A percentile compares a stretch with the other conserved stretches of the same genome.
These are phyloP conservation scores for Lactifluus piperatus DNA, from an alignment of 768 basidiomycete species.

Conservation along the genomic window DNA sequence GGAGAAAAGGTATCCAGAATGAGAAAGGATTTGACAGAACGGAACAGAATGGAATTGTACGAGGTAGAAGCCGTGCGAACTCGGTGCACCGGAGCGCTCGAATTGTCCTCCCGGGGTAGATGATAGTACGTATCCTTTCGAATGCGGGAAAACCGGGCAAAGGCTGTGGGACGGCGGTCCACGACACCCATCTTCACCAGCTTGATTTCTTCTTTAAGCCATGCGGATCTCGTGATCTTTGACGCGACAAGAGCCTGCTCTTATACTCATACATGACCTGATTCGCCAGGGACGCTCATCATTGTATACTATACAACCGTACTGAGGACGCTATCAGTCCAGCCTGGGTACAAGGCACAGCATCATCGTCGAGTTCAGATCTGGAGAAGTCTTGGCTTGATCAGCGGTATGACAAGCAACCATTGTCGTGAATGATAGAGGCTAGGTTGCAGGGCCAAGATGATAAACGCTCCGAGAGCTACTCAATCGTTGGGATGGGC, in stretches of 20 bases:
- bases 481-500: neutral
- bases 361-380: neutral
- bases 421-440: neutral
- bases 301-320: neutral
- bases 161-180: neutral
- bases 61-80: neutral
- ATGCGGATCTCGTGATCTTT: slow-evolving; percentile 2
- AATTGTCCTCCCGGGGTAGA: neutral
- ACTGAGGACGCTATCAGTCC: slow-evolving; percentile 2
- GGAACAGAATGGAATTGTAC: slow-evolving; percentile 8
- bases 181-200: slow-evolving; percentile 2
- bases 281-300: slow-evolving; percentile 12
- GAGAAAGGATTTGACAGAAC: slow-evolving; percentile 1
- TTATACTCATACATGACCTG: neutral
- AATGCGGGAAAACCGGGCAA: neutral
- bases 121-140: slow-evolving; percentile 3
- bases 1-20: neutral
- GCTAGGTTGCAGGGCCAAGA: neutral
- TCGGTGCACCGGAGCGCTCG: slow-evolving; percentile 7
- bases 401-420: neutral
- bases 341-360: neutral
- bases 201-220: neutral
- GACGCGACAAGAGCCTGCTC: slow-evolving; percentile 1
- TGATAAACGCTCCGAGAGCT: neutral
- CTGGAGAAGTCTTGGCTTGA: neutral